Evolutionary conservation across 2,329 filamentous ascomycete species (phyloP), one percentile per base, ranked within the genome.

Genomic region (Lasiodiplodia hormozganensis): DNA sequence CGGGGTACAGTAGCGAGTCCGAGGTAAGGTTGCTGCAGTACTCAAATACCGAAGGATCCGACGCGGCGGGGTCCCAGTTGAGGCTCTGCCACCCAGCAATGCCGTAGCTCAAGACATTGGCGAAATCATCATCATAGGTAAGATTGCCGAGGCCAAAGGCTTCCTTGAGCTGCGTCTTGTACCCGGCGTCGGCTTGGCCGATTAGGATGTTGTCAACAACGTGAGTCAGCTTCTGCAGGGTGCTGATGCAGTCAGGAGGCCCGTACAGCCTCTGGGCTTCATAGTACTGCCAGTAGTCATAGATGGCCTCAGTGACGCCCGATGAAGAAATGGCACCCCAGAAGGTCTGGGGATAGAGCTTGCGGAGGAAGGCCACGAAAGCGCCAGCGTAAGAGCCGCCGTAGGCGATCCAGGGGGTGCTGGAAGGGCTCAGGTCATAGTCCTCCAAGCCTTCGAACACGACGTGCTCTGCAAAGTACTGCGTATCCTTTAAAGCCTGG

Each of bases 371-470:
- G 0, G 93, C 92, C 62, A 89, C 91, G 72, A 94, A 91, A 0
- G 89, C 90, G 2, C 93, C 93, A 0, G 93, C 92, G 74, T 97
- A 97, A 0, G 91, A 94, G 0, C 93, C 93, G 1, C 93, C 93
- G 70, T 96, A 97, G 0, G 88, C 88, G 69, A 97, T 90, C 81
- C 90, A 96, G 0, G 93, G 87, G 0, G 88, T 89, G 2, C 82
- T 84, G 0, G 86, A 81, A 0, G 92, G 87, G 0, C 87, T 92
- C 47, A 96, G 80, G 71, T 93, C 85, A 28, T 86, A 74, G 70
- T 92, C 79, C 74, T 92, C 89, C 5, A 94, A 79, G 0, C 92
- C 92, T 0, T 87, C 83, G 70, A 94, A 94, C 62, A 88, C 82
- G 51, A 94, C 85, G 71, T 96, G 86, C 70, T 87, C 80, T 0